Conservation (phyloP, 2,329 filamentous ascomycete genomes). For the Penicillium aurantiogriseum region DNA sequence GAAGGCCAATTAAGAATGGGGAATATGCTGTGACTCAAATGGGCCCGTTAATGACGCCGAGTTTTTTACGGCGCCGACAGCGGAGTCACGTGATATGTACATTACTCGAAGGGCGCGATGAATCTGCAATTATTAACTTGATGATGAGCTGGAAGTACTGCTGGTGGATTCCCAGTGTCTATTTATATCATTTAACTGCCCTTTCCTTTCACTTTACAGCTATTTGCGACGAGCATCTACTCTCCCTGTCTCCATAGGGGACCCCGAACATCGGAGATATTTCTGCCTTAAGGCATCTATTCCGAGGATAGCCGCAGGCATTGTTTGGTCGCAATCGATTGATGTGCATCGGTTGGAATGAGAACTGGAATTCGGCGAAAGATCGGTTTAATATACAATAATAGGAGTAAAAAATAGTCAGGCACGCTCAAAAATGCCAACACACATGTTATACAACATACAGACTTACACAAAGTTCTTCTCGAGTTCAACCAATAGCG, state of each 20-base stretch:
- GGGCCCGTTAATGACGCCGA: conserved; percentile 23
- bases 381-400: conserved; percentile 10
- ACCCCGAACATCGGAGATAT: conserved; percentile 10
- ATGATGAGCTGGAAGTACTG: neutral
- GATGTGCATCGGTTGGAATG: neutral
- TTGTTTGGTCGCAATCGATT: neutral
- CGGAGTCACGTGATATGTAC: conserved; percentile 25
- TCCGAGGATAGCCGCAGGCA: conserved; percentile 7
- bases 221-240: neutral
- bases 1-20: conserved; percentile 22
- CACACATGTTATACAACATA: neutral
- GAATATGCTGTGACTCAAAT: conserved; percentile 25
- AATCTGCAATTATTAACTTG: neutral
- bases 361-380: neutral
- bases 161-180: neutral
- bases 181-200: neutral
- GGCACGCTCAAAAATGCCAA: conserved; percentile 6
- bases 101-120: neutral
- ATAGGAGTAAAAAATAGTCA: conserved; percentile 2
- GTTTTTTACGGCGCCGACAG: conserved; percentile 26
- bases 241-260: neutral
- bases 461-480: conserved; percentile 35
- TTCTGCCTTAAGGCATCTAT: conserved; percentile 4
- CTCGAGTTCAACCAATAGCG: conserved; percentile 38
- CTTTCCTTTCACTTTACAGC: neutral